Evolutionary conservation across 2,329 filamentous ascomycete genomes (phyloP), one percentile per base, ranked within the genome.

Genomic region (Alternaria alternata): DNA sequence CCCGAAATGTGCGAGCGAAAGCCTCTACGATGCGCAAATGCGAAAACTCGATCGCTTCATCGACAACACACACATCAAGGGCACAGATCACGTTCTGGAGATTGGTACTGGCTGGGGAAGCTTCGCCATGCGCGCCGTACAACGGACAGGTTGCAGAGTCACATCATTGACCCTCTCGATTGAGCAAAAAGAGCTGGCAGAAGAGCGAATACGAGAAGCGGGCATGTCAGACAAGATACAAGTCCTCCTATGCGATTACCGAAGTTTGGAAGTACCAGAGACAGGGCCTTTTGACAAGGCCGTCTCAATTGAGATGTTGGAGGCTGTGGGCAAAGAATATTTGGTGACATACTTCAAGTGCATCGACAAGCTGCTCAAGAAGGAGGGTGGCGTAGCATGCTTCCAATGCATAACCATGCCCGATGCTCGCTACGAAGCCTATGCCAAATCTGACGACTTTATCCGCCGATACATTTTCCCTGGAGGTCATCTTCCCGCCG

Each of bases 361-460:
- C 65, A 82, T 93, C 51, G 81, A 91, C 67, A 81, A 81, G 57
- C 75, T 91, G 32, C 76, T 93, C 43, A 91, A 92, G 76, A 83
- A 82, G 48, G 83, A 89, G 16, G 88, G 87, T 3, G 87, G 89
- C 1, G 85, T 91, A 43, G 89, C 87, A 7, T 86, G 90, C 48
- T 91, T 93, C 75, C 90, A 92, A 75, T 91, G 89, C 76, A 92
- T 92, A 71, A 92, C 90, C 2, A 92, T 92, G 85, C 89, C 89
- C 0, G 89, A 92, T 38, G 70, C 84, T 39, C 83, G 89, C 52
- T 89, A 91, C 72, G 86, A 87, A 63, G 85, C 84, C 7, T 92
- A 92, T 71, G 83, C 86, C 18, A 87, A 85, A 67, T 84, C 85
- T 3, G 87, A 90, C 74, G 90, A 92, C 72, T 93, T 93, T 77